phyloP scores from a whole-genome alignment of 805 yeast genomes.

The Saccharomycopsis oosterbeekiorum region DNA sequence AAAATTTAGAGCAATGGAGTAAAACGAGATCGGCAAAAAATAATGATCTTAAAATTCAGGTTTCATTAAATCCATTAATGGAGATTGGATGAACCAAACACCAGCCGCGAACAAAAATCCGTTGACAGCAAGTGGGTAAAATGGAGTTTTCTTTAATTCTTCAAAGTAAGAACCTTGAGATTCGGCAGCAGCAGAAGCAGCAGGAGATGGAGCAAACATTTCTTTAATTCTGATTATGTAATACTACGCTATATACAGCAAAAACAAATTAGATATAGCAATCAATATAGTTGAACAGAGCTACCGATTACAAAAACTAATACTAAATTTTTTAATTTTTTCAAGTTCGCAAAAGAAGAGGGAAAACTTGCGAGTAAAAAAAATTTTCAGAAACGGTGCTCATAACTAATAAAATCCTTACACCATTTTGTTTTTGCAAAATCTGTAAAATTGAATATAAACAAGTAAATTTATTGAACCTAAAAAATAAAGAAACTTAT shows the following conservation, averaged over 20 bases:
- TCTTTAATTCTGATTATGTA: background rate
- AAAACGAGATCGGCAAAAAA: background rate
- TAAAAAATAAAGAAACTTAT: background rate
- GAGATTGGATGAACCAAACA: slow-evolving; percentile 66
- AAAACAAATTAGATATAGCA: no score
- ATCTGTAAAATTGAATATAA: background rate
- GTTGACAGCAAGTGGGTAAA: slow-evolving; percentile 54
- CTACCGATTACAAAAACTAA: no score
- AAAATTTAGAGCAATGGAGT: background rate
- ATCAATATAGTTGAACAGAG: no score
- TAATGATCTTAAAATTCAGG: slow-evolving; percentile 39
- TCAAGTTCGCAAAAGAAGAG: no score
- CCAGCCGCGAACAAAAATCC: slow-evolving; percentile 61
- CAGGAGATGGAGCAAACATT: slow-evolving; percentile 8
- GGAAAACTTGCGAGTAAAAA: no score
- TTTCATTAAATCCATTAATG: slow-evolving; percentile 72
- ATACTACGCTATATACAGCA: no score
- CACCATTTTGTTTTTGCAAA: background rate
- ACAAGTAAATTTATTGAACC: background rate
- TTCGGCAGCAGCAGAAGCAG: slow-evolving; percentile 9
- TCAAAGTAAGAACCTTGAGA: slow-evolving; percentile 27
- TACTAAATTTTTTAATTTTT: no score
- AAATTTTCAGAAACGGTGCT: no score
- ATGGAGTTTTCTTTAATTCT: slow-evolving; percentile 53
- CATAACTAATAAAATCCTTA: no score